Evolutionary conservation across 768 basidiomycete species (phyloP).

Genomic region (Lentinula aciculospora): DNA sequence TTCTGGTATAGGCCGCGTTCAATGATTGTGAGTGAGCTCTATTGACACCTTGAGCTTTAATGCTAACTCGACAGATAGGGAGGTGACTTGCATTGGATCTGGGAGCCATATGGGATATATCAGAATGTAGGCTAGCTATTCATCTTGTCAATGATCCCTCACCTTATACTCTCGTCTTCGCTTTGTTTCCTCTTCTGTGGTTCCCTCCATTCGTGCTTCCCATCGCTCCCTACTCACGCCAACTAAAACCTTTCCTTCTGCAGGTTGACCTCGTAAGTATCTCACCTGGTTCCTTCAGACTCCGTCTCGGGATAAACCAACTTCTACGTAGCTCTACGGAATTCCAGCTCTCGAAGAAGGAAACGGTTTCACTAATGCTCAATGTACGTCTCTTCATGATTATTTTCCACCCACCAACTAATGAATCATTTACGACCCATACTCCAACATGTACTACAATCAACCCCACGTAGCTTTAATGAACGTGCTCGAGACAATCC

Average conservation of each 20-base stretch:
- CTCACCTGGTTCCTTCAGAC: background rate
- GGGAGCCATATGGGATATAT: conserved; percentile 79
- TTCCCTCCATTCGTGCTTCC: too few species aligned
- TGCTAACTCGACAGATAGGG: conserved; percentile 37
- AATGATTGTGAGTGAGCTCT: background rate
- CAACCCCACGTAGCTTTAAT: conserved; percentile 72
- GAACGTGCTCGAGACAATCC: conserved; percentile 72
- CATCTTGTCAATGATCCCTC: conserved; percentile 13
- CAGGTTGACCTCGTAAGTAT: conserved; percentile 29
- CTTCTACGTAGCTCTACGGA: conserved; percentile 59
- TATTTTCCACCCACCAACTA: background rate
- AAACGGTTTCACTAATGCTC: conserved; percentile 82
- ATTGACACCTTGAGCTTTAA: too few species aligned
- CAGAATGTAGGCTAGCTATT: conserved; percentile 42
- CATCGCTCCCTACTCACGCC: conserved; percentile 18
- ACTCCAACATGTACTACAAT: too few species aligned
- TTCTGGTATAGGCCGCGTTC: background rate
- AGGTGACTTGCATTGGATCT: conserved; percentile 90
- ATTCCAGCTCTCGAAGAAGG: conserved; percentile 52
- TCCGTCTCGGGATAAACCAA: background rate
- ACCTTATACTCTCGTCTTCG: background rate
- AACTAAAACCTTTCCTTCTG: background rate
- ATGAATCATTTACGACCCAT: too few species aligned
- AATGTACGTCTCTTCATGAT: conserved; percentile 45
- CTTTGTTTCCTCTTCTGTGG: too few species aligned